Percentiles rank a stretch among this genome's conserved stretches.
phyloP scores from a whole-genome alignment of 139 green algal genomes.

The Chlamydomonas urium region DNA sequence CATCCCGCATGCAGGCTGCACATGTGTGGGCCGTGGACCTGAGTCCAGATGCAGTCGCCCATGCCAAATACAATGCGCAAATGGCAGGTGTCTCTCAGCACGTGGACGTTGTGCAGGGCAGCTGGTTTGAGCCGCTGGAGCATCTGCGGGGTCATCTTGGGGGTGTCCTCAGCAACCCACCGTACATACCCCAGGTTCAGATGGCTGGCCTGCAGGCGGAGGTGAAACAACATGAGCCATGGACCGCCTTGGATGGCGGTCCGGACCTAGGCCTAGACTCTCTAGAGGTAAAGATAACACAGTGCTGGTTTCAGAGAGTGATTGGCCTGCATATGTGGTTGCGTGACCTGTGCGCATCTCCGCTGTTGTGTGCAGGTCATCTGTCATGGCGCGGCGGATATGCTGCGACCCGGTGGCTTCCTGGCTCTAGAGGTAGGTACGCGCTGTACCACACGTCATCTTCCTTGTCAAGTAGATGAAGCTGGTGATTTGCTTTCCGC shows the following conservation, averaged over 20 bases:
- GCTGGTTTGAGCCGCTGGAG: constrained; percentile 71
- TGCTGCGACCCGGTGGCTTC: not conserved
- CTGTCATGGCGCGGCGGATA: too few relatives aligned
- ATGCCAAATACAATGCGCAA: constrained; percentile 56
- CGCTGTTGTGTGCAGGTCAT: too few relatives aligned
- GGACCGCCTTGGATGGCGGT: constrained; percentile 78
- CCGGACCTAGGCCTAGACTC: constrained; percentile 54
- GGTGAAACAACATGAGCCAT: constrained; percentile 78
- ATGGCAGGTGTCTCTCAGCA: not conserved
- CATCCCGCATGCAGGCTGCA: not conserved
- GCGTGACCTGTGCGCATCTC: too few relatives aligned
- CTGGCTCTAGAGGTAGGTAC: too few relatives aligned
- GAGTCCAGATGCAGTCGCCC: constrained; percentile 41
- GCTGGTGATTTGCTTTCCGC: too few relatives aligned
- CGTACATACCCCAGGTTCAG: constrained; percentile 76
- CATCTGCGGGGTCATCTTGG: constrained; percentile 35
- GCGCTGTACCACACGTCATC: too few relatives aligned
- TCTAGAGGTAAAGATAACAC: too few relatives aligned
- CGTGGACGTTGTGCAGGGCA: constrained; percentile 50
- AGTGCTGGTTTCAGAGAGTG: too few relatives aligned
- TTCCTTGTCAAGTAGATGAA: too few relatives aligned
- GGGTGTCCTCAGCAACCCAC: constrained; percentile 90
- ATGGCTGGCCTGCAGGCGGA: constrained; percentile 66
- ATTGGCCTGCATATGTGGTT: not conserved
- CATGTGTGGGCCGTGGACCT: constrained; percentile 68